Conservation (phyloP, 2,329 filamentous ascomycete genomes). For the Xylaria hypoxylon region DNA sequence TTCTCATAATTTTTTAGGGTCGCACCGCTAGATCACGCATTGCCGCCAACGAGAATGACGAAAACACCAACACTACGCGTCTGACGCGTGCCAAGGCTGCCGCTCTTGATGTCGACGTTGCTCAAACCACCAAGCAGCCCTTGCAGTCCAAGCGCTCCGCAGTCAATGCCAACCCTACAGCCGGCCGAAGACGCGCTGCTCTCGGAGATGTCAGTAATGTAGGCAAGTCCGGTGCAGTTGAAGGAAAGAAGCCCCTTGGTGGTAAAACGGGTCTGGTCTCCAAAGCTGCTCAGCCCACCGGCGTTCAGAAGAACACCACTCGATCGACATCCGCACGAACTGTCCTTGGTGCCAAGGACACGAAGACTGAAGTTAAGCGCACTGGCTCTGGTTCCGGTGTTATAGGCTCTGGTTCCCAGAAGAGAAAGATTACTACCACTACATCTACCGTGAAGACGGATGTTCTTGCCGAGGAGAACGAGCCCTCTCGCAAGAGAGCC, state of each 20-base stretch:
- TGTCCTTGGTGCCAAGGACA: constrained; percentile 73
- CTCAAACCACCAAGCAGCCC: constrained; percentile 69
- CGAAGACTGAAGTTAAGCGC: constrained; percentile 76
- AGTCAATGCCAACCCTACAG: constrained; percentile 61
- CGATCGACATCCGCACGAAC: constrained; percentile 71
- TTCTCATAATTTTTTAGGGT: constrained; percentile 59
- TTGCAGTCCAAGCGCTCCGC: constrained; percentile 77
- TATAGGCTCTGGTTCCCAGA: constrained; percentile 68
- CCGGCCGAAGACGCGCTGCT: constrained; percentile 79
- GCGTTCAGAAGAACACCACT: constrained; percentile 76
- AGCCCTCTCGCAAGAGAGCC: constrained; percentile 75
- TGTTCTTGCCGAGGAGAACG: constrained; percentile 69
- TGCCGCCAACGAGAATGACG: constrained; percentile 92
- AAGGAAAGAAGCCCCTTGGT: constrained; percentile 77
- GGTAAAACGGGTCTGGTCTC: constrained; percentile 76
- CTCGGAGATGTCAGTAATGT: constrained; percentile 97
- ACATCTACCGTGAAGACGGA: constrained; percentile 71
- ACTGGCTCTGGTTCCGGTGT: constrained; percentile 78
- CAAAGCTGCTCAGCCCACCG: constrained; percentile 84
- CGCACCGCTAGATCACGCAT: constrained; percentile 79
- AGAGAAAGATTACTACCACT: constrained; percentile 72
- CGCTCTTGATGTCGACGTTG: constrained; percentile 73
- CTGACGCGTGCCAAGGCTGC: constrained; percentile 94
- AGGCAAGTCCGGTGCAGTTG: constrained; percentile 77
- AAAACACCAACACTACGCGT: constrained; percentile 83